Evolutionary conservation across 2,329 filamentous ascomycete genomes (phyloP), one percentile per base, ranked within the genome.

Genomic region (Zymoseptoria passerinii): DNA sequence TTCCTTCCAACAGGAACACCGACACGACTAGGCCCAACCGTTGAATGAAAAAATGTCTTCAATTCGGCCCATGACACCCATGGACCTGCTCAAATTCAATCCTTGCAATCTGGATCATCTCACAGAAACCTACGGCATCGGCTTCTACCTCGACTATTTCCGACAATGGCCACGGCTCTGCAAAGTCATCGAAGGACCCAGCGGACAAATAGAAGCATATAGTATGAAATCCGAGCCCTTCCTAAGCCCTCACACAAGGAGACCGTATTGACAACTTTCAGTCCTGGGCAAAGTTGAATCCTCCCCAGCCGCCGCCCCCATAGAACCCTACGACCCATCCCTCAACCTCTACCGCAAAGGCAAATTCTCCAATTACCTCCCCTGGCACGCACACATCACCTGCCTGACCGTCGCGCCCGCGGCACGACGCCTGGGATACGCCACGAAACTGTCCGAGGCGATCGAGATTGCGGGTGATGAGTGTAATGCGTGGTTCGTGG

Each of bases 351-450:
- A 73, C 57, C 66, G 66, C 48, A 76, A 73, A 64, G 50, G 50
- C n/a, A 71, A 75, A 10, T 73, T 75, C 62, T 73, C 76, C 3
- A 78, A 96, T 76, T 95, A 95, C 76, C 87, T 96, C n/a, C 92
- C 92, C n/a, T 97, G 91, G 90, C 94, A 99, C 77, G 92, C 91
- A 19, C 94, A 99, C 75, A 95, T 99, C 71, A 99, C 94, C 4
- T 94, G 92, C 40, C 80, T 99, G 54, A 97, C 94, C 0, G 90
- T 99, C 19, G 87, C 92, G 0, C 94, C 94, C 0, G 84, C 87
- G 58, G 90, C 90, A 53, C 86, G 94, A 28, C 84, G 94, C 50
- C 81, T 94, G 16, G 92, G 94, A 16, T 88, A 96, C 67, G 94
- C 92, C 54, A 90, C 88, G 60, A 86, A 88, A 51, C 80, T 99